Percentiles rank a stretch among this genome's conserved stretches.
These are phyloP conservation scores for Microbotryomycetes sp. DNA, from an alignment of 1,284 basidiomycete genomes.

Conservation along the genomic window DNA sequence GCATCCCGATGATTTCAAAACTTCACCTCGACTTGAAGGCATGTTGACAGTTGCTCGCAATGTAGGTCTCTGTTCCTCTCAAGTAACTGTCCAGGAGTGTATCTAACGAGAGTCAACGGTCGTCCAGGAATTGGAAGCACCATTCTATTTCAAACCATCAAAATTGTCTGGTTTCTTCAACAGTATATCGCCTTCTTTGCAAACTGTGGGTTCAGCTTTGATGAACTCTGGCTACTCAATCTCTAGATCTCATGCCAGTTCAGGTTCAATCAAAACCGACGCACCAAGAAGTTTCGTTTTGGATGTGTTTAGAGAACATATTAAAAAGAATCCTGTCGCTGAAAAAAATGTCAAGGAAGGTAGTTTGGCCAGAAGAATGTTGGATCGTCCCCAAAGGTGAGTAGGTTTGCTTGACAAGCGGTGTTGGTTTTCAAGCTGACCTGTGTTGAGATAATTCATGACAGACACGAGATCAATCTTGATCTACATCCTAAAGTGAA, in stretches of 20 bases:
- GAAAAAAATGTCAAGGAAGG: slow-evolving; percentile 52
- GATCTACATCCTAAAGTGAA: slow-evolving; percentile 60
- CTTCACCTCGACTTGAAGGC: slow-evolving; percentile 78
- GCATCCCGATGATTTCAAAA: slow-evolving; percentile 60
- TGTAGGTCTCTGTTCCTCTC: slow-evolving; percentile 47
- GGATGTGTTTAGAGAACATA: slow-evolving; percentile 77
- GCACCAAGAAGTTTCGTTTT: slow-evolving; percentile 67
- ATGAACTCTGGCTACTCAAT: slow-evolving; percentile 77
- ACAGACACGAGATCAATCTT: slow-evolving; percentile 64
- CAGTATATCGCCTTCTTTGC: slow-evolving; percentile 66
- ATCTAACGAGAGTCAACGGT: slow-evolving; percentile 9
- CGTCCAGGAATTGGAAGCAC: slow-evolving; percentile 63
- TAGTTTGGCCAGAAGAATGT: slow-evolving; percentile 29
- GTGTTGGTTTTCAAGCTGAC: background rate
- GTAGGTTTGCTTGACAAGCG: slow-evolving; percentile 4
- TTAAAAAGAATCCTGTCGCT: slow-evolving; percentile 72
- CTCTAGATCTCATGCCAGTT: slow-evolving; percentile 79
- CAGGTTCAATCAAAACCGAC: slow-evolving; percentile 86
- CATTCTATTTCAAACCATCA: slow-evolving; percentile 89
- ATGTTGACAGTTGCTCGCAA: slow-evolving; percentile 88
- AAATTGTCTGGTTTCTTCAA: slow-evolving; percentile 77
- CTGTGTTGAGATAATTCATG: background rate
- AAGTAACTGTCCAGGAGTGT: background rate
- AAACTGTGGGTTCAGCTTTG: slow-evolving; percentile 74
- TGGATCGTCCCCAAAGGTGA: slow-evolving; percentile 31